These are phyloP conservation scores for Orbilia javanica DNA, from an alignment of 2,329 filamentous ascomycete species.

Conservation along the genomic window DNA sequence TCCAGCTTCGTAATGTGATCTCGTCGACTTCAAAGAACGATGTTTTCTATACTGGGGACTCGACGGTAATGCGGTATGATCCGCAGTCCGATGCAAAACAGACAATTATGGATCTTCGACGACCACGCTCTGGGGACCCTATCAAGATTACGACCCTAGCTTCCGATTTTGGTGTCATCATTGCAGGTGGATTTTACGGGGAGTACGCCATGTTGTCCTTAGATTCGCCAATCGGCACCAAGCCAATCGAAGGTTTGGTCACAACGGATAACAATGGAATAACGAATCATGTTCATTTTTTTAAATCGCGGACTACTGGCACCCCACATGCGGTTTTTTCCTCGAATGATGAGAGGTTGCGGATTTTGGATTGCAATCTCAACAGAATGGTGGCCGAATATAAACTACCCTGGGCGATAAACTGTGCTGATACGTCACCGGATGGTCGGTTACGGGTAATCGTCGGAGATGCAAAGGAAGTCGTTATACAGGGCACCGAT, in stretches of 20 bases:
- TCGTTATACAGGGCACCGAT: slow-evolving; percentile 78
- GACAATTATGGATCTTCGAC: slow-evolving; percentile 61
- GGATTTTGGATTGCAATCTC: slow-evolving; percentile 72
- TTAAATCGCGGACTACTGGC: slow-evolving; percentile 70
- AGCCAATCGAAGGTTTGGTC: slow-evolving; percentile 64
- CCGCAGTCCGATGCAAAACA: slow-evolving; percentile 66
- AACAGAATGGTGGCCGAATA: slow-evolving; percentile 72
- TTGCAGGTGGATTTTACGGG: slow-evolving; percentile 65
- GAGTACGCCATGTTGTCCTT: slow-evolving; percentile 65
- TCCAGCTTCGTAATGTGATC: slow-evolving; percentile 75
- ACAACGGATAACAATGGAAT: slow-evolving; percentile 72
- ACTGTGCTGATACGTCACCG: slow-evolving; percentile 79
- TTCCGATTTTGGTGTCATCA: slow-evolving; percentile 63
- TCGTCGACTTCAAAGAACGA: slow-evolving; percentile 71
- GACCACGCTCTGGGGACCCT: slow-evolving; percentile 57
- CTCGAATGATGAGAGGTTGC: slow-evolving; percentile 74
- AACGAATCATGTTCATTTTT: slow-evolving; percentile 75
- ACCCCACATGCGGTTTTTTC: slow-evolving; percentile 72
- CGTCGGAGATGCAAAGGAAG: slow-evolving; percentile 77
- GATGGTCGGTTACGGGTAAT: slow-evolving; percentile 78
- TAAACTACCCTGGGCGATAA: slow-evolving; percentile 74
- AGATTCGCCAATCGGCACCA: slow-evolving; percentile 61
- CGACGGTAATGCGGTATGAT: slow-evolving; percentile 70
- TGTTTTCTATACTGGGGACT: slow-evolving; percentile 71
- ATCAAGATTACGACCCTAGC: slow-evolving; percentile 64